Evolutionary conservation across 176 grass and related monocot species (phyloP).

Genomic region (Eremochloa ophiuroides): DNA sequence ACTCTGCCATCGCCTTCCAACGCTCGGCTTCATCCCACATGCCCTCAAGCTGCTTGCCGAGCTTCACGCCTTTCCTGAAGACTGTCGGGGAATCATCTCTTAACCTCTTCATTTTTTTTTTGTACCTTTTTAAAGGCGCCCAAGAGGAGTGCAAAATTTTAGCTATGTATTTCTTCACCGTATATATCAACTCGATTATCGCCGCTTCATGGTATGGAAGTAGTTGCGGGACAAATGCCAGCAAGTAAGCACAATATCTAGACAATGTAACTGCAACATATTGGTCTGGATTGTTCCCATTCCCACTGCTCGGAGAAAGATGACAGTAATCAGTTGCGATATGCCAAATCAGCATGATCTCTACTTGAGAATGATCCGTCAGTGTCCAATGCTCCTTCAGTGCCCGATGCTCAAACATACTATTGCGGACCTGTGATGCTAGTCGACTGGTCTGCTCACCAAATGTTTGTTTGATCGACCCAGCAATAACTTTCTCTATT

Average conservation of each 20-base stretch:
- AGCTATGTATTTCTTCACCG: background rate
- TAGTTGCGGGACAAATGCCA: background rate
- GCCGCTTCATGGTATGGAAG: background rate
- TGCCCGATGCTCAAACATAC: background rate
- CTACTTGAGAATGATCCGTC: background rate
- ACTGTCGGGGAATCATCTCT: background rate
- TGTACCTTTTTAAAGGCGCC: background rate
- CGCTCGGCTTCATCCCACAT: background rate
- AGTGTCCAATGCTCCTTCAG: background rate
- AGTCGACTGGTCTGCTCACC: background rate
- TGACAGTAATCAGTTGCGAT: slow-evolving; percentile 7
- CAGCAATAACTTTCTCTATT: background rate
- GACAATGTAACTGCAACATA: background rate
- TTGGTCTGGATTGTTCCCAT: background rate
- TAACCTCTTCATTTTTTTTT: background rate
- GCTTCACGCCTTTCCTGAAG: background rate
- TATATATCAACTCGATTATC: background rate
- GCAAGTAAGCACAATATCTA: background rate
- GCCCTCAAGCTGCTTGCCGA: background rate
- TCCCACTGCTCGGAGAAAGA: background rate
- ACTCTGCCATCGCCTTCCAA: background rate
- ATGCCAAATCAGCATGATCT: slow-evolving; percentile 9
- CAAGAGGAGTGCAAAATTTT: background rate
- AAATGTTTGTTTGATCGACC: background rate
- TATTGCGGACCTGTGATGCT: background rate